Conservation (phyloP, 148 eudicot genomes). For the Tetragonia tetragonoides region DNA sequence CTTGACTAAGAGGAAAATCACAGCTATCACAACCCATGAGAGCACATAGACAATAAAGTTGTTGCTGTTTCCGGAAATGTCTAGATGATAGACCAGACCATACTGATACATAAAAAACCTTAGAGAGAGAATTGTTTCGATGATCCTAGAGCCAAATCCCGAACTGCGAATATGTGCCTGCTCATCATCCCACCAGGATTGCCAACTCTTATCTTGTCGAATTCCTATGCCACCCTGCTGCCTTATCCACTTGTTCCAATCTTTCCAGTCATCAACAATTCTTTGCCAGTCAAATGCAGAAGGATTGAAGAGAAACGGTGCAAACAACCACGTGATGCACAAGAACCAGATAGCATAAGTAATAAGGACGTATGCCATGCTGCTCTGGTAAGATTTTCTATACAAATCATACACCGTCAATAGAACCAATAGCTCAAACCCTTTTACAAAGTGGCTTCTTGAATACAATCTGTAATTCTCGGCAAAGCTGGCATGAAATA, state of each 20-base stretch:
- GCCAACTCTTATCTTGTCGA: conserved; percentile 94
- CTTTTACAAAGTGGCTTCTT: conserved; percentile 91
- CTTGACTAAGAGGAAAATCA: conserved; percentile 78
- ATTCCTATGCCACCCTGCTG: conserved; percentile 92
- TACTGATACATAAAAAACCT: conserved; percentile 92
- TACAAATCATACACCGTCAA: conserved; percentile 71
- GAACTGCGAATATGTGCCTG: conserved; percentile 66
- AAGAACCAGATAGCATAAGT: conserved; percentile 94
- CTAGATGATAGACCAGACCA: conserved; percentile 94
- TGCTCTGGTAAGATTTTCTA: conserved; percentile 64
- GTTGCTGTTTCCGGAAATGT: conserved; percentile 70
- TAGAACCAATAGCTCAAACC: conserved; percentile 76
- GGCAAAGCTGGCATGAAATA: conserved; percentile 78
- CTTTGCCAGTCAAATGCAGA: conserved; percentile 86
- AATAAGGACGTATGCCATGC: conserved; percentile 65
- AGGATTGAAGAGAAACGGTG: conserved; percentile 94
- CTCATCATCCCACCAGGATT: conserved; percentile 98
- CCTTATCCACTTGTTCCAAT: conserved; percentile 92
- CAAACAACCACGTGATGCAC: conserved; percentile 91
- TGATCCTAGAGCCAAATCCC: conserved; percentile 56
- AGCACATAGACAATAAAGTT: conserved; percentile 74
- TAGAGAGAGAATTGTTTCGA: conserved; percentile 64
- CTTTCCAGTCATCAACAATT: conserved; percentile 90
- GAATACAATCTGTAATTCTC: conserved; percentile 92
- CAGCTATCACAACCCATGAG: conserved; percentile 82